Base-by-base conservation (phyloP, 169 alveolate species). In the Eimeria acervulina region DNA sequence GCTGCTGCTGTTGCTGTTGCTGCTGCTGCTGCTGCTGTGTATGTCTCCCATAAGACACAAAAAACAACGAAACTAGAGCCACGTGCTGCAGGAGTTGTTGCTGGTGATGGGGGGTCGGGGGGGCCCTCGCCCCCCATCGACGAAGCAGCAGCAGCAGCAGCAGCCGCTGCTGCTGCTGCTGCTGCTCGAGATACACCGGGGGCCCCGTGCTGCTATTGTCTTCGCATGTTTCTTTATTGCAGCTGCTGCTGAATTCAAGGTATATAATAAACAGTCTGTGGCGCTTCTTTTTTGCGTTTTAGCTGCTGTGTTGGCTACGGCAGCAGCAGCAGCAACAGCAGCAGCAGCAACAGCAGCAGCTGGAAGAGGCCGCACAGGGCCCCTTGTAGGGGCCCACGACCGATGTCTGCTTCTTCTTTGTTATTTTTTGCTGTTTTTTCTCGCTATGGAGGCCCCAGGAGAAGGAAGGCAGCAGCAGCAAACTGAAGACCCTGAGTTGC, bases 101-200 rank as follows among this genome's bases (percentile, higher is more conserved):
- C 68, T 59, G 26, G 1, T 59, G 68, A 8, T 59, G 68, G 68
- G 28, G 68, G 21, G n/a, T 59, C 7, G 68, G 68, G 68, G 68
- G 68, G 68, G 28, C 68, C 68, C 68, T 19, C n/a, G 1, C 28
- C 68, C 68, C 68, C 68, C 68, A 59, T 59, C 68, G 68, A 59
- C 68, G 68, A 19, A 59, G 68, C 68, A 59, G 68, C 68, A 55
- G 66, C 66, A 55, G 66, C 66, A 55, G 66, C 66, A 55, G 66
- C 66, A 55, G 66, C n/a, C 2, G 66, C 66, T 55, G 66, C 66
- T 55, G 66, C 66, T 55, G 19, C 12, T 7, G 66, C 66, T 13
- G 66, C 66, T 13, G 66, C 66, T 55, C 66, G 66, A 55, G 66
- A 55, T 55, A 7, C 26, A 55, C n/a, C 15, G 66, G 66, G 66